These are phyloP conservation scores for Clausena lansium DNA, from an alignment of 345 rosid genomes.

Conservation along the genomic window DNA sequence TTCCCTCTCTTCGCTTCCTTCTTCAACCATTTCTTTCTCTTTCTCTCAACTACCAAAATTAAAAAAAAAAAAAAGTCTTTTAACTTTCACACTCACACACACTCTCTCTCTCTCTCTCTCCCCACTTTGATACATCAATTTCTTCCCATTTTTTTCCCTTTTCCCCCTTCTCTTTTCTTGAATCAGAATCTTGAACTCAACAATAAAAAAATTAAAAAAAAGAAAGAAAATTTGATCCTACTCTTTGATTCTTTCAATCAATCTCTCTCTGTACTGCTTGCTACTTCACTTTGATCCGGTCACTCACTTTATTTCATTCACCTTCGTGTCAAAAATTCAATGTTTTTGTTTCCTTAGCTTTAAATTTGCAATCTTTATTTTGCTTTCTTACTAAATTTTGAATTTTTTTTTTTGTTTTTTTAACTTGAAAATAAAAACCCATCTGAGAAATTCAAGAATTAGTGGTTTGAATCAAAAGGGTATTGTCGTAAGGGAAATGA, in stretches of 20 bases:
- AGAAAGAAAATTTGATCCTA: neutral
- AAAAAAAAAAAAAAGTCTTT: neutral
- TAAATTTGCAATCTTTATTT: neutral
- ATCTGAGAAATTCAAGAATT: neutral
- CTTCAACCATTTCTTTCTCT: neutral
- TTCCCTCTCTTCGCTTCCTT: neutral
- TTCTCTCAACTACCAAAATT: neutral
- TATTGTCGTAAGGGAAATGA: conserved; percentile 61
- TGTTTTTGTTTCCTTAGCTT: neutral
- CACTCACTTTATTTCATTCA: neutral
- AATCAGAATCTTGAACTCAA: neutral
- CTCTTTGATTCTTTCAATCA: neutral
- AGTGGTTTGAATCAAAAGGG: conserved; percentile 8
- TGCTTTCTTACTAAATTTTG: neutral
- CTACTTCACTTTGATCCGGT: neutral
- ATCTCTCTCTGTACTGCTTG: neutral
- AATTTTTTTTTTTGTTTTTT: neutral
- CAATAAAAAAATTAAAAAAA: neutral
- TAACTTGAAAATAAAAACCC: neutral
- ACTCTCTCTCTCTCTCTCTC: neutral
- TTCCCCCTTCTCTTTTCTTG: neutral
- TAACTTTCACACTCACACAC: neutral
- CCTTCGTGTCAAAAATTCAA: neutral
- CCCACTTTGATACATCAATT: conserved; percentile 2
- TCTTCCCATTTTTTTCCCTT: neutral